phyloP scores from a whole-genome alignment of 129 eudicot genomes.

The Flaveria robusta region DNA sequence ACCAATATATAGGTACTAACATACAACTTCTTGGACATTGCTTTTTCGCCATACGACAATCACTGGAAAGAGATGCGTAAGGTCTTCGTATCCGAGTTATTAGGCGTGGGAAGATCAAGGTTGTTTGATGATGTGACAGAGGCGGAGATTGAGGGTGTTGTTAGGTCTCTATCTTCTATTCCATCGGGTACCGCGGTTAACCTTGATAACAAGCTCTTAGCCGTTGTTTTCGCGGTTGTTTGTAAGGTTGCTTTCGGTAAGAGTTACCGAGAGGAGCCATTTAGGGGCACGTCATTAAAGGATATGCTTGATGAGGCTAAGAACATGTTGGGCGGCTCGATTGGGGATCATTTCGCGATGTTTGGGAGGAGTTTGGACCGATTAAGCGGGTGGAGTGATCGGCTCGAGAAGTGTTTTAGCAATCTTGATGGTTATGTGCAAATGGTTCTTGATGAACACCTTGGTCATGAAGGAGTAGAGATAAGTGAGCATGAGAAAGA shows the following conservation, averaged over 20 bases:
- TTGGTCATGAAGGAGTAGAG: not conserved
- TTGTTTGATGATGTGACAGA: conserved; percentile 13
- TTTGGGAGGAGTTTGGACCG: conserved; percentile 2
- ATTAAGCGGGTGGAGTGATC: conserved; percentile 12
- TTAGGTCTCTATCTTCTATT: not conserved
- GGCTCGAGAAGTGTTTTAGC: conserved; percentile 17
- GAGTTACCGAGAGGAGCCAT: not conserved
- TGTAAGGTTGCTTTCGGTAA: conserved; percentile 25
- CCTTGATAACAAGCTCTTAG: not conserved
- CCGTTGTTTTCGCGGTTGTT: not conserved
- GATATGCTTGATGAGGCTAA: not conserved
- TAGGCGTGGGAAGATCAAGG: conserved; percentile 13
- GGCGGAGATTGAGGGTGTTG: not conserved
- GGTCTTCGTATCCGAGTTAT: conserved; percentile 25
- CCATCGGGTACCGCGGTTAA: not conserved
- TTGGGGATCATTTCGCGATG: conserved; percentile 27
- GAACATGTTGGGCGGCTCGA: not conserved
- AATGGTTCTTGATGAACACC: conserved; percentile 20
- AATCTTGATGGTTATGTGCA: conserved; percentile 34
- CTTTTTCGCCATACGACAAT: conserved; percentile 38
- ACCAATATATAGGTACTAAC: not conserved
- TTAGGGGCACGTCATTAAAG: conserved; percentile 17
- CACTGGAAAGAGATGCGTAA: conserved; percentile 42
- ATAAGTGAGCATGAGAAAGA: conserved; percentile 21
- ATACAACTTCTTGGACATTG: conserved; percentile 13